A percentile compares a stretch with the other conserved stretches of the same genome.
Evolutionary conservation across 1,284 basidiomycete genomes (phyloP).

Genomic region (Moesziomyces globuligerus): DNA sequence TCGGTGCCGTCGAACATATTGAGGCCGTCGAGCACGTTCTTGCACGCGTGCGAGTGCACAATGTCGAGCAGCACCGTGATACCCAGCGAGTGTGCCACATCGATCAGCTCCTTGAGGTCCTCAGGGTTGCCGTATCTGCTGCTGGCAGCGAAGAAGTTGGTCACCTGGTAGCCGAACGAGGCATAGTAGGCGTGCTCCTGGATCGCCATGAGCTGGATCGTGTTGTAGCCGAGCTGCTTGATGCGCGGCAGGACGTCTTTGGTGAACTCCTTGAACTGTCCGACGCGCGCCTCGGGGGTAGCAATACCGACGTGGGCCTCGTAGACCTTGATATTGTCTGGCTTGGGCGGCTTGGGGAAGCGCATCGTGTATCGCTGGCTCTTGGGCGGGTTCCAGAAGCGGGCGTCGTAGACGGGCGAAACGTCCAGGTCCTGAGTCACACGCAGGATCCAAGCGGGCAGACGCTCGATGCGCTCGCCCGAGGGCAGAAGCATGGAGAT

Average conservation of each 20-base stretch:
- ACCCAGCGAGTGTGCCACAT: slow-evolving; percentile 92
- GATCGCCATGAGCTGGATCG: slow-evolving; percentile 83
- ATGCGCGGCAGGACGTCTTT: slow-evolving; percentile 84
- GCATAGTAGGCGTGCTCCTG: slow-evolving; percentile 99
- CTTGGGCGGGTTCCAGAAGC: slow-evolving; percentile 95
- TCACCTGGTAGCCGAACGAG: slow-evolving; percentile 98
- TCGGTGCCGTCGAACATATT: slow-evolving; percentile 96
- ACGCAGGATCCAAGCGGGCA: slow-evolving; percentile 92
- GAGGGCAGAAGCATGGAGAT: slow-evolving; percentile 73
- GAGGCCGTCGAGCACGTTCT: slow-evolving; percentile 93
- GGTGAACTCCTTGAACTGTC: slow-evolving; percentile 93
- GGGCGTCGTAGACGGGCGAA: slow-evolving; percentile 91
- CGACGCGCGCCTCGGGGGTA: slow-evolving; percentile 84
- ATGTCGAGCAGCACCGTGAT: slow-evolving; percentile 93
- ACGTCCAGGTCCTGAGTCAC: slow-evolving; percentile 92
- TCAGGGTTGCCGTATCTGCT: slow-evolving; percentile 89
- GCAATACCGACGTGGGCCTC: slow-evolving; percentile 99
- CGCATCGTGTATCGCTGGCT: slow-evolving; percentile 83
- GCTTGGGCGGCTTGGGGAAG: slow-evolving; percentile 77
- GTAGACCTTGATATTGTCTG: slow-evolving; percentile 83
- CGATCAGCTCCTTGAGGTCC: slow-evolving; percentile 92
- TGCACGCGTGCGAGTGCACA: slow-evolving; percentile 97
- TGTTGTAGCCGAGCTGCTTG: slow-evolving; percentile 90
- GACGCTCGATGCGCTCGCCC: slow-evolving; percentile 84
- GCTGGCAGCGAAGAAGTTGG: slow-evolving; percentile 95